Evolutionary conservation across 2,329 filamentous ascomycete genomes (phyloP).

Genomic region (Xylariaceae sp.): DNA sequence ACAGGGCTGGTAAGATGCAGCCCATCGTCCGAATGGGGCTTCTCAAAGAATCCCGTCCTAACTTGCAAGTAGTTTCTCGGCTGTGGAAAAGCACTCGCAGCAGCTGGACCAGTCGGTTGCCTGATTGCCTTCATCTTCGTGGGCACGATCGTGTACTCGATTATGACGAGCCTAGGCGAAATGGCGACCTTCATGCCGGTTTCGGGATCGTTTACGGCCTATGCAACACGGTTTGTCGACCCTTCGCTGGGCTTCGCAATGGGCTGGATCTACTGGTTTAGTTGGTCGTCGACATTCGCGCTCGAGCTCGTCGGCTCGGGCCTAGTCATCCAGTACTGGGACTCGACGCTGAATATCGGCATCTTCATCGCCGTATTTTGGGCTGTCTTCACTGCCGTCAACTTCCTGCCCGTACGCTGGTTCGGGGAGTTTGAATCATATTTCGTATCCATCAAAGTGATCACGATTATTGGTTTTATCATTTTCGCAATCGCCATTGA

Average conservation of each 20-base stretch:
- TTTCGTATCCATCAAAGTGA: slow-evolving; percentile 77
- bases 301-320: slow-evolving; percentile 76
- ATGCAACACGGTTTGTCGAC: slow-evolving; percentile 73
- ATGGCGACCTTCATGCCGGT: slow-evolving; percentile 82
- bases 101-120: slow-evolving; percentile 68
- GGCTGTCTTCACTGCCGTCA: slow-evolving; percentile 70
- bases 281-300: slow-evolving; percentile 73
- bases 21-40: neutral
- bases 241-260: slow-evolving; percentile 76
- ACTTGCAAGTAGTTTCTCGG: slow-evolving; percentile 60
- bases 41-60: slow-evolving; percentile 4
- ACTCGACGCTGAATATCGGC: slow-evolving; percentile 64
- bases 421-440: slow-evolving; percentile 83
- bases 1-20: slow-evolving; percentile 59
- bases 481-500: slow-evolving; percentile 79
- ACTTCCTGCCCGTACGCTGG: slow-evolving; percentile 73
- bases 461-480: slow-evolving; percentile 76
- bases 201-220: slow-evolving; percentile 76
- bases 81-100: slow-evolving; percentile 66
- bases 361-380: slow-evolving; percentile 79
- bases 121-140: slow-evolving; percentile 73
- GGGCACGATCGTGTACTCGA: slow-evolving; percentile 74
- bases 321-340: slow-evolving; percentile 79
- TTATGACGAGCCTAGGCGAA: slow-evolving; percentile 74
- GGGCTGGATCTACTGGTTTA: slow-evolving; percentile 86